phyloP scores from a whole-genome alignment of 805 yeast genomes.

The Starmerella roubikii region DNA sequence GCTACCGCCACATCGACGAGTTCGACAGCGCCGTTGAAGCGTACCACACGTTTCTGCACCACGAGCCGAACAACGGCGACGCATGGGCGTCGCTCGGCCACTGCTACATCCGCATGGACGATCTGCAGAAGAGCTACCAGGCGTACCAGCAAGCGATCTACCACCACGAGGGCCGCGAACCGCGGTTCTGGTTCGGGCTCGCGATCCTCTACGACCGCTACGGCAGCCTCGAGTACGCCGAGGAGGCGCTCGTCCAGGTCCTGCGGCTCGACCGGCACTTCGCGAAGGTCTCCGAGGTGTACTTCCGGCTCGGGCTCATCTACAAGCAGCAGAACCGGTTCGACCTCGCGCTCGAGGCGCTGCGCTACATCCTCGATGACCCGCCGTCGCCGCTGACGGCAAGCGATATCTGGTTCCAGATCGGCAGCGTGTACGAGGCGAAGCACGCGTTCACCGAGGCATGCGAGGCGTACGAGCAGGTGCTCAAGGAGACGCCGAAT shows the following conservation, averaged over 20 bases:
- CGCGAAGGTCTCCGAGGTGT: slow-evolving; percentile 91
- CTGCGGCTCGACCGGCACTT: slow-evolving; percentile 90
- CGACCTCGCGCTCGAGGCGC: slow-evolving; percentile 81
- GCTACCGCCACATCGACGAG: slow-evolving; percentile 77
- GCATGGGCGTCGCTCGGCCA: slow-evolving; percentile 93
- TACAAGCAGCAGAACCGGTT: slow-evolving; percentile 89
- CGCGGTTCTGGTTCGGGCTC: slow-evolving; percentile 96
- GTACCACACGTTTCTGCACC: slow-evolving; percentile 71
- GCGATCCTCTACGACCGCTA: slow-evolving; percentile 93
- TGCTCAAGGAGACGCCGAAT: slow-evolving; percentile 73
- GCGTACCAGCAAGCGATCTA: slow-evolving; percentile 94
- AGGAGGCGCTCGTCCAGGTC: slow-evolving; percentile 94
- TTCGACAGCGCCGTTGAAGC: slow-evolving; percentile 90
- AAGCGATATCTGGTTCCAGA: slow-evolving; percentile 97
- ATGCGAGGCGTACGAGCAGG: slow-evolving; percentile 88
- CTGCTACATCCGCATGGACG: slow-evolving; percentile 93
- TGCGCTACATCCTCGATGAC: slow-evolving; percentile 74
- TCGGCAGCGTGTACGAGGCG: slow-evolving; percentile 89
- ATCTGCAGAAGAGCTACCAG: slow-evolving; percentile 84
- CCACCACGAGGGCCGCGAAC: slow-evolving; percentile 88
- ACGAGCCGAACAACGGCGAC: slow-evolving; percentile 81
- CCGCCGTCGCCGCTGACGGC: slow-evolving; percentile 95
- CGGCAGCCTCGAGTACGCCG: slow-evolving; percentile 93
- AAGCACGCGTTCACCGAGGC: slow-evolving; percentile 87
- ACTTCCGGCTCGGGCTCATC: slow-evolving; percentile 89